These are phyloP conservation scores for Teunomyces lycoperdinae DNA, from an alignment of 805 yeast genomes.

Conservation along the genomic window DNA sequence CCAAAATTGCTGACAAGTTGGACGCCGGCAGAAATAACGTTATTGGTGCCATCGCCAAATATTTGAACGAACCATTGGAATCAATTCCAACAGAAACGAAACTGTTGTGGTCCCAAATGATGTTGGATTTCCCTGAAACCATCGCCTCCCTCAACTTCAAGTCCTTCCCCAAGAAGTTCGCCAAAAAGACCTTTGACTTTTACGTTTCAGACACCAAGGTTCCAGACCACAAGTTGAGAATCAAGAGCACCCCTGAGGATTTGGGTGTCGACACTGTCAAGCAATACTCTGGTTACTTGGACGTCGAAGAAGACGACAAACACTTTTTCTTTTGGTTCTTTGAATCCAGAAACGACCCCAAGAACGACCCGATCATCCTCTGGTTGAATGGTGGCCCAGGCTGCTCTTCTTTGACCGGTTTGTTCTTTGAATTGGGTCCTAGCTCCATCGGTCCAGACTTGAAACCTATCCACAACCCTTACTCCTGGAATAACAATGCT, in stretches of 20 bases:
- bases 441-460: constrained; percentile 64
- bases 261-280: constrained; percentile 80
- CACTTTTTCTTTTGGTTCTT: constrained; percentile 93
- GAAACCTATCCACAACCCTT: constrained; percentile 73
- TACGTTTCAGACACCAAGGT: constrained; percentile 37
- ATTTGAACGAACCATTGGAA: constrained; percentile 50
- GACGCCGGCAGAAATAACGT: constrained; percentile 22
- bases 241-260: constrained; percentile 54
- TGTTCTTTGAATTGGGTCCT: constrained; percentile 91
- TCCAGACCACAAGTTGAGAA: constrained; percentile 57
- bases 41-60: constrained; percentile 48
- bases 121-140: constrained; percentile 56
- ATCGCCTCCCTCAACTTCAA: constrained; percentile 47
- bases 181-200: constrained; percentile 31
- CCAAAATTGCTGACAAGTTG: constrained; percentile 5
- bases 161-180: constrained; percentile 44
- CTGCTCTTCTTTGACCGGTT: constrained; percentile 86
- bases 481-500: constrained; percentile 91
- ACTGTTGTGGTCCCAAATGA: constrained; percentile 61
- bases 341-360: constrained; percentile 86
- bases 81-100: constrained; percentile 48
- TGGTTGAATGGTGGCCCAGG: constrained; percentile 99
- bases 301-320: constrained; percentile 76
- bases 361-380: constrained; percentile 78
- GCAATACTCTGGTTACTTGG: constrained; percentile 85